Base-by-base conservation (phyloP, 129 eudicot genomes). In the Flaveria linearis region DNA sequence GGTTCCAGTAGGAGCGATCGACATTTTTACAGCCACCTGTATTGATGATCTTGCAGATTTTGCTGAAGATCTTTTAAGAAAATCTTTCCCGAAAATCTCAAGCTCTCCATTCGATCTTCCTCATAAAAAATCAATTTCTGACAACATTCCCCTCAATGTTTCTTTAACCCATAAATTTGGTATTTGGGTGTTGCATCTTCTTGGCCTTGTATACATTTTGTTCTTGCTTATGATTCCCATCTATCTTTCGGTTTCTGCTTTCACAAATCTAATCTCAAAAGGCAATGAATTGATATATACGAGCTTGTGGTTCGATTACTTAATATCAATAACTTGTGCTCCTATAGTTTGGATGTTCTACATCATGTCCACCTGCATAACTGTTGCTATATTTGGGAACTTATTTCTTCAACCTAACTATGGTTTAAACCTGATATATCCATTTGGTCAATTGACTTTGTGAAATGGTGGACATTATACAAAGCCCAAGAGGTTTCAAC, bases 321-420 rank as follows among this genome's bases (percentile, higher is more conserved):
- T 85, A 26, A 50, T 75, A 36, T 82, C 84, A 5, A 71, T 85
- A 67, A 49, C 71, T 1, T 82, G 81, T 64, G 82, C 84, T 41
- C 89, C 86, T 49, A 67, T 85, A 20, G 79, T 81, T 71, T 82
- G 89, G 89, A 74, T 82, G 53, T 76, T 82, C 64, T 75, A 61
- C 77, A 82, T 82, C 2, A 49, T 30, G 51, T 75, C 82, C 39
- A 55, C 89, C 0, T 74, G 89, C 43, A 50, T 82, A 17, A 75
- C 51, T 0, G 10, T 85, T 23, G 56, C 92, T 9, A 23, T 88
- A 71, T 80, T 88, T 9, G 89, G 92, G 25, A 88, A 84, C 72
- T 81, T 87, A 7, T 88, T 85, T 75, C 81, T 88, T 56, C 89
- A 88, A 69, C 92, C 89, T 18, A 88, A 88, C 52, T 88, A 88